Evolutionary conservation across 306 rosid species (phyloP).

Genomic region (Albizia julibrissin): DNA sequence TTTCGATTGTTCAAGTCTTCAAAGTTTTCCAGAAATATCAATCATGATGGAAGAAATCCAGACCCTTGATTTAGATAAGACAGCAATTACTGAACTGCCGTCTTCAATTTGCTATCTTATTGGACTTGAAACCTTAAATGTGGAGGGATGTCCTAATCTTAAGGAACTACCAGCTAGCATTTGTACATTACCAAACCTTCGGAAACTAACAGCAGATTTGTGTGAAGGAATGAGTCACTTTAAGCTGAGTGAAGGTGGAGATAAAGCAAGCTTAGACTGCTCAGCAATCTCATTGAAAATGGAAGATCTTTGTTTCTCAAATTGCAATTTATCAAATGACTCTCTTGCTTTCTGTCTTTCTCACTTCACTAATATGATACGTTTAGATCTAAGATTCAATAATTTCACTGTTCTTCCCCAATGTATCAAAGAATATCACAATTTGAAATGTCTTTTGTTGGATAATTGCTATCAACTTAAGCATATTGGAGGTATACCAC

Average conservation of each 20-base stretch:
- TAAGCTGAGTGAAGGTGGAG: background rate
- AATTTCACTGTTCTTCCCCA: too few relatives aligned
- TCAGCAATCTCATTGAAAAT: background rate
- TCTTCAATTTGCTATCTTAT: too few relatives aligned
- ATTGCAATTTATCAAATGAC: too few relatives aligned
- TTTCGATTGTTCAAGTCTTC: background rate
- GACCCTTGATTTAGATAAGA: too few relatives aligned
- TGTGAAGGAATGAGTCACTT: background rate
- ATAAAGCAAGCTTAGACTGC: background rate
- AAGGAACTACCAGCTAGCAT: background rate
- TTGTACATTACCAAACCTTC: background rate
- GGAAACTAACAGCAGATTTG: background rate
- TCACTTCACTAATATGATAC: too few relatives aligned
- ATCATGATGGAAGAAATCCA: background rate
- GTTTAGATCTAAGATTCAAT: too few relatives aligned
- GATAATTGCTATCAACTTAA: background rate
- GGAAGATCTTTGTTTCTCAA: background rate
- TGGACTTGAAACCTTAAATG: too few relatives aligned
- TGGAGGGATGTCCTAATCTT: too few relatives aligned
- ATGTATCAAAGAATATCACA: too few relatives aligned
- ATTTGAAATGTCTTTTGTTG: background rate
- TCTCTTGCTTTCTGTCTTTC: too few relatives aligned
- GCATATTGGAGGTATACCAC: constrained; percentile 1
- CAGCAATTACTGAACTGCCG: too few relatives aligned
- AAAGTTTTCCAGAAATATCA: background rate